These are phyloP conservation scores for Candida ipomoeae DNA, from an alignment of 805 yeast genomes.

Conservation along the genomic window DNA sequence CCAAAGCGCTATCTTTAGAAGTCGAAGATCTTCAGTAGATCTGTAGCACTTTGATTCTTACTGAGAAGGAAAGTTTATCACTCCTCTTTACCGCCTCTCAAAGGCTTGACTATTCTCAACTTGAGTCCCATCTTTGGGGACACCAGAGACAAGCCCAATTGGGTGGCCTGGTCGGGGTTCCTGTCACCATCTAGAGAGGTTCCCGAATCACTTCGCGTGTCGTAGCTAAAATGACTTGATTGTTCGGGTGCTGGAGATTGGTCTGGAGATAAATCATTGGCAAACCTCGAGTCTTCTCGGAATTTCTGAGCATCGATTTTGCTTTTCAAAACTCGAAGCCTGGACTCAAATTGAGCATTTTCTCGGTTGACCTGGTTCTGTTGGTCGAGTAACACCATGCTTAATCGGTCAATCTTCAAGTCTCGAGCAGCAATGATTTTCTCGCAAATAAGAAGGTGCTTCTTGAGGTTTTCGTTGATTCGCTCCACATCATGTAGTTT, in stretches of 20 bases:
- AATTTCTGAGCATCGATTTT: slow-evolving; percentile 15
- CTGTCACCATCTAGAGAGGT: slow-evolving; percentile 4
- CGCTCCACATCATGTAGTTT: slow-evolving; percentile 58
- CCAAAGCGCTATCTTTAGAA: background rate
- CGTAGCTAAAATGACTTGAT: background rate
- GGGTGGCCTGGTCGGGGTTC: background rate
- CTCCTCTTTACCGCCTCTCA: slow-evolving; percentile 46
- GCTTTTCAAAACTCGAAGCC: slow-evolving; percentile 23
- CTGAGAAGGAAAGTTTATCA: background rate
- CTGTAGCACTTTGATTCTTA: background rate
- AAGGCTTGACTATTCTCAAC: slow-evolving; percentile 58
- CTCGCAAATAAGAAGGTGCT: slow-evolving; percentile 52
- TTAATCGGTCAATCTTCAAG: slow-evolving; percentile 52
- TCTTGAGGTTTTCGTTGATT: slow-evolving; percentile 55
- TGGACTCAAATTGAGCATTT: slow-evolving; percentile 45
- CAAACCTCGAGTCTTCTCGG: slow-evolving; percentile 11
- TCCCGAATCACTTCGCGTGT: background rate
- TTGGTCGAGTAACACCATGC: slow-evolving; percentile 46
- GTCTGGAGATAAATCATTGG: background rate
- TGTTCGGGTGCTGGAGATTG: background rate
- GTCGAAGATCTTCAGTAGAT: no score
- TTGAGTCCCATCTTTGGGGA: slow-evolving; percentile 48
- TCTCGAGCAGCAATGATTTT: slow-evolving; percentile 56
- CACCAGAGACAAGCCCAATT: slow-evolving; percentile 11
- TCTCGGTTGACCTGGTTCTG: slow-evolving; percentile 47